Conservation (phyloP, 2,329 filamentous ascomycete genomes). For the Xylariaceae sp. region DNA sequence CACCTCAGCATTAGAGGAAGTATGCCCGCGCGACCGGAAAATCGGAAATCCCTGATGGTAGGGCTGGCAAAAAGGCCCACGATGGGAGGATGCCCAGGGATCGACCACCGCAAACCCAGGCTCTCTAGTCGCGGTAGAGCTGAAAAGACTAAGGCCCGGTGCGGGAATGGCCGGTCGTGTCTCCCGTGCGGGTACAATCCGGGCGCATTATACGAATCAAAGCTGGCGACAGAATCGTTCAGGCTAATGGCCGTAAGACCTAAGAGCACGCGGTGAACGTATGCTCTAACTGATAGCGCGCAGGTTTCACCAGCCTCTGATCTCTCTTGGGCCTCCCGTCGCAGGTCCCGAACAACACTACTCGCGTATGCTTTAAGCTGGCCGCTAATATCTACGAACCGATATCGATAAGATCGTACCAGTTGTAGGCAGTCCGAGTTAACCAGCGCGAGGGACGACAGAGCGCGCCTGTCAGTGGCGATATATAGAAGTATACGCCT, state of each 20-base stretch:
- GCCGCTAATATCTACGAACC: neutral
- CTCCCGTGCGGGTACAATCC: no score
- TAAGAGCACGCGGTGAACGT: neutral
- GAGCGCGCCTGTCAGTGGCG: constrained; percentile 1
- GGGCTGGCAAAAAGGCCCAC: neutral
- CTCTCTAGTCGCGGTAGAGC: neutral
- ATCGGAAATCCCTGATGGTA: neutral
- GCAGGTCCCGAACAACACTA: neutral
- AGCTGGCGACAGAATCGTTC: no score
- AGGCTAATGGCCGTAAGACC: neutral
- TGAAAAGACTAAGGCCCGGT: neutral
- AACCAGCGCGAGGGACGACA: constrained; percentile 7
- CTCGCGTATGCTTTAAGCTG: neutral
- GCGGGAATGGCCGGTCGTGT: no score
- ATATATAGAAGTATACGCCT: constrained; percentile 4
- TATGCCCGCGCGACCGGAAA: neutral
- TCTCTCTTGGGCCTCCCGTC: neutral
- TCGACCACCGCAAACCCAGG: neutral
- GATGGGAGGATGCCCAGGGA: neutral
- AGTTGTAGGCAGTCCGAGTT: constrained; percentile 13
- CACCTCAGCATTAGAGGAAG: neutral
- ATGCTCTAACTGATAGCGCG: neutral
- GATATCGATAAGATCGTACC: constrained; percentile 7
- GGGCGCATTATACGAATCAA: neutral
- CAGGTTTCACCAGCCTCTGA: neutral